These are phyloP conservation scores for Hericium rajendrae DNA, from an alignment of 768 basidiomycete species.

Conservation along the genomic window DNA sequence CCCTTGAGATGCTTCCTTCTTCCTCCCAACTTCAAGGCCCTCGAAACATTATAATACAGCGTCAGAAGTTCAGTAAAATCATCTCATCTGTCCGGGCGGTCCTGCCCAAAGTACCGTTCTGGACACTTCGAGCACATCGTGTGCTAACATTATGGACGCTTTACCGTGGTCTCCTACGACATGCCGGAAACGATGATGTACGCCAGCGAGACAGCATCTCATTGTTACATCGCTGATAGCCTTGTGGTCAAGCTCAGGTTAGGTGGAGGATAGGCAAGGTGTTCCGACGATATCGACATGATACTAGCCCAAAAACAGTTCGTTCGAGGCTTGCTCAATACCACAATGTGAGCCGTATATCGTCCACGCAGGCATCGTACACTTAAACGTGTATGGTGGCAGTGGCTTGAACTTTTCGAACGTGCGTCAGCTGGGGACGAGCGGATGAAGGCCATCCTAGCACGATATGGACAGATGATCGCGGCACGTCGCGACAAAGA, in stretches of 20 bases:
- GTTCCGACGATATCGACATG: slow-evolving; percentile 41
- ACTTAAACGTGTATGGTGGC: background rate
- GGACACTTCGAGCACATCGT: slow-evolving; percentile 58
- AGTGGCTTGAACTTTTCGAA: slow-evolving; percentile 56
- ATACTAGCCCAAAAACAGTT: slow-evolving; percentile 36
- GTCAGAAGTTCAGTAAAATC: too few species aligned
- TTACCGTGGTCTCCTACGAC: slow-evolving; percentile 57
- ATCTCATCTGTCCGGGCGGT: too few species aligned
- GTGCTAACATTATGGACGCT: slow-evolving; percentile 70
- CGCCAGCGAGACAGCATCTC: too few species aligned
- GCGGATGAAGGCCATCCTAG: slow-evolving; percentile 35
- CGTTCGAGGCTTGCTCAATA: too few species aligned
- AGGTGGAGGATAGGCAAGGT: slow-evolving; percentile 43
- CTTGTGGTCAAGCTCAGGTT: slow-evolving; percentile 32
- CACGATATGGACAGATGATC: slow-evolving; percentile 52
- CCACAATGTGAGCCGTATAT: too few species aligned
- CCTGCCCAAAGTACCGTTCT: slow-evolving; percentile 42
- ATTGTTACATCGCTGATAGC: too few species aligned
- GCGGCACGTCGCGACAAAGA: slow-evolving; percentile 38
- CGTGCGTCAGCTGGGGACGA: slow-evolving; percentile 45
- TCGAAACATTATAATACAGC: too few species aligned
- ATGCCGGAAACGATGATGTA: too few species aligned
- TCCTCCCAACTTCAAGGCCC: too few species aligned
- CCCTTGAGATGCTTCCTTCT: too few species aligned
- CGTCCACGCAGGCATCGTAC: too few species aligned